A percentile compares a stretch with the other conserved stretches of the same genome.
Conservation (phyloP, 495 filamentous ascomycete genomes). For the Xylaria bambusicola region DNA sequence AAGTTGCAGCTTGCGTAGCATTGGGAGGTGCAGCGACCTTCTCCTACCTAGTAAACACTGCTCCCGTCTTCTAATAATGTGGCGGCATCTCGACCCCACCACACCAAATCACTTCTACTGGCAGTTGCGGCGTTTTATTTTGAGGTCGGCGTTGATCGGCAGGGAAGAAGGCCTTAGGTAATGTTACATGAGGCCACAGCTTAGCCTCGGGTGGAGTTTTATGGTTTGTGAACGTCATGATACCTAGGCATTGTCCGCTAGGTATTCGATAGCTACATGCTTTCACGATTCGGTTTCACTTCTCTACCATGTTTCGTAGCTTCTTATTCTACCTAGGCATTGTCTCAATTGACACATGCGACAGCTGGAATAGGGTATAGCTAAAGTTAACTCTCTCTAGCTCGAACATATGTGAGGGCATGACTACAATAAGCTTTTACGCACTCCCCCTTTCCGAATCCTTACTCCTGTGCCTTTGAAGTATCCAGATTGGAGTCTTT, state of each 20-base stretch:
- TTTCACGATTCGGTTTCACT: constrained; percentile 1
- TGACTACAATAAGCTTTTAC: no score
- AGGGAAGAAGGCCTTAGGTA: no score
- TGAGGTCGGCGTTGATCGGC: background rate
- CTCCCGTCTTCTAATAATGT: constrained; percentile 26
- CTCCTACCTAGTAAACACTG: constrained; percentile 37
- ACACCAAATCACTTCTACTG: background rate
- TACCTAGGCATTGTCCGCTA: background rate
- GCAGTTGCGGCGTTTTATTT: constrained; percentile 1
- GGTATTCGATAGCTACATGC: background rate
- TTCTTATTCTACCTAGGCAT: no score
- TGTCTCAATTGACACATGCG: no score
- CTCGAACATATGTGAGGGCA: no score
- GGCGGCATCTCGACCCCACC: background rate
- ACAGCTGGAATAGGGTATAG: no score
- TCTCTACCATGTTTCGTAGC: constrained; percentile 4
- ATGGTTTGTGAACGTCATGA: background rate
- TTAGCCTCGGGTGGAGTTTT: background rate
- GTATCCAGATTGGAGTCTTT: no score
- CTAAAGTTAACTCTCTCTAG: no score
- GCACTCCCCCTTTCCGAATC: no score
- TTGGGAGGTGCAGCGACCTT: constrained; percentile 35
- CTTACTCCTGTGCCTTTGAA: no score
- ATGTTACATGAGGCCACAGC: no score
- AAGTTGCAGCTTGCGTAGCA: constrained; percentile 34